These are phyloP conservation scores for Erythrobasidium hasegawianum DNA, from an alignment of 1,284 basidiomycete genomes.

Conservation along the genomic window DNA sequence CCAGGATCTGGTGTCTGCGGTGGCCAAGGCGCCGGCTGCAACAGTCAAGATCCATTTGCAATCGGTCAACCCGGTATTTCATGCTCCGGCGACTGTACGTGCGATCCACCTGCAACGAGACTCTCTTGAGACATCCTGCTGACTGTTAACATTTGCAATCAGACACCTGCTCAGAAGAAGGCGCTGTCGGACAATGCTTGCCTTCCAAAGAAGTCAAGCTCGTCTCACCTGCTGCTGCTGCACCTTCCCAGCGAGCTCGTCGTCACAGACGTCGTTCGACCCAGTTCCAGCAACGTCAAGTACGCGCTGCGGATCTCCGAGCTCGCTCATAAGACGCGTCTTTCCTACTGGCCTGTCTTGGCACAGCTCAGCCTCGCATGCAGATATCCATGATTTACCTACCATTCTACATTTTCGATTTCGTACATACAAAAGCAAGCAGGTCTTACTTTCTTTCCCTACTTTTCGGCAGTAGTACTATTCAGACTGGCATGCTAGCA, in stretches of 20 bases:
- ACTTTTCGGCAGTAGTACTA: no score
- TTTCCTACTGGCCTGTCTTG: not conserved
- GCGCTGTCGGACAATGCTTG: conserved; percentile 12
- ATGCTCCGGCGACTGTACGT: conserved; percentile 26
- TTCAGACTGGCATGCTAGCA: no score
- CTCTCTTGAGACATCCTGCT: no score
- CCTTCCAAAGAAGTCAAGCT: not conserved
- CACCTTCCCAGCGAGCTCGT: conserved; percentile 3
- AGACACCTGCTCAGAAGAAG: conserved; percentile 28
- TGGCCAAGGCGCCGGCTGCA: conserved; percentile 30
- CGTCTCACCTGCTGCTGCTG: conserved; percentile 4
- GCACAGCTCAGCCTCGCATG: no score
- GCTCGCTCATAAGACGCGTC: conserved; percentile 1
- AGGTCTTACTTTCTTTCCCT: no score
- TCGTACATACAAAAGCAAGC: no score
- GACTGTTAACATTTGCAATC: not conserved
- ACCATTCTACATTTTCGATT: no score
- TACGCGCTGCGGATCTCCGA: conserved; percentile 18
- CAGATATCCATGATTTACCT: no score
- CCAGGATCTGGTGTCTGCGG: conserved; percentile 27
- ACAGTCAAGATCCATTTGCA: conserved; percentile 19
- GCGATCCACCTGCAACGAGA: not conserved
- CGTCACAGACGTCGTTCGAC: conserved; percentile 17
- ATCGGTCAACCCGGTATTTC: conserved; percentile 28
- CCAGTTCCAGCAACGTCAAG: conserved; percentile 18